These are phyloP conservation scores for Solanum pimpinellifolium DNA, from an alignment of 257 asterid genomes.

Conservation along the genomic window DNA sequence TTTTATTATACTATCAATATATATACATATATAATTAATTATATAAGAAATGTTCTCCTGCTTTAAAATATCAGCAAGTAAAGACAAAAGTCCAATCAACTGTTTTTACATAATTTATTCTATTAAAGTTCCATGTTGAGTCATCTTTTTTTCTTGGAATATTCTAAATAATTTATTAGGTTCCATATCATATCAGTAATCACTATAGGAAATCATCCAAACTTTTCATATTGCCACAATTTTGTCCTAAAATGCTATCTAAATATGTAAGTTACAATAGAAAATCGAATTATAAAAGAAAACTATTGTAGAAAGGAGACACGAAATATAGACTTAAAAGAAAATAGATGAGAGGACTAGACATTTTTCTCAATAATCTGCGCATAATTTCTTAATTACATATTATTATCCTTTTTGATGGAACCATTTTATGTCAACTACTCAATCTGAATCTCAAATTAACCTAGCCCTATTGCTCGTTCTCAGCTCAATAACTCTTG, in stretches of 20 bases:
- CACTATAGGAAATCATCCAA: background rate
- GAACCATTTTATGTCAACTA: too few species aligned
- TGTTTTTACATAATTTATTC: slow-evolving; percentile 7
- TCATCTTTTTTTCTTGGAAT: background rate
- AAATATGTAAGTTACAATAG: too few species aligned
- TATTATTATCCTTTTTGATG: too few species aligned
- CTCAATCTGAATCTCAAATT: too few species aligned
- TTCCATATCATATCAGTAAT: background rate
- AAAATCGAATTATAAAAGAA: too few species aligned
- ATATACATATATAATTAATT: background rate
- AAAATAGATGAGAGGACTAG: too few species aligned
- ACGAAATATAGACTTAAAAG: too few species aligned
- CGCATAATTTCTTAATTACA: too few species aligned
- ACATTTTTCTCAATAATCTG: too few species aligned
- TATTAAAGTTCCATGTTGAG: background rate
- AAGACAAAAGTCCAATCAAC: slow-evolving; percentile 17
- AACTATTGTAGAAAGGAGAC: too few species aligned
- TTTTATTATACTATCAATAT: background rate
- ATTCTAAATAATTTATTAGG: background rate
- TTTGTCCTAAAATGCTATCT: background rate
- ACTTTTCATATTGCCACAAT: background rate
- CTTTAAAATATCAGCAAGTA: background rate
- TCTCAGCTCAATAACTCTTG: too few species aligned
- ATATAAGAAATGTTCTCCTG: background rate
- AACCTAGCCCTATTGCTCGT: too few species aligned